Evolutionary conservation across 2,329 filamentous ascomycete species (phyloP).

Genomic region (Trichoderma sp.): DNA sequence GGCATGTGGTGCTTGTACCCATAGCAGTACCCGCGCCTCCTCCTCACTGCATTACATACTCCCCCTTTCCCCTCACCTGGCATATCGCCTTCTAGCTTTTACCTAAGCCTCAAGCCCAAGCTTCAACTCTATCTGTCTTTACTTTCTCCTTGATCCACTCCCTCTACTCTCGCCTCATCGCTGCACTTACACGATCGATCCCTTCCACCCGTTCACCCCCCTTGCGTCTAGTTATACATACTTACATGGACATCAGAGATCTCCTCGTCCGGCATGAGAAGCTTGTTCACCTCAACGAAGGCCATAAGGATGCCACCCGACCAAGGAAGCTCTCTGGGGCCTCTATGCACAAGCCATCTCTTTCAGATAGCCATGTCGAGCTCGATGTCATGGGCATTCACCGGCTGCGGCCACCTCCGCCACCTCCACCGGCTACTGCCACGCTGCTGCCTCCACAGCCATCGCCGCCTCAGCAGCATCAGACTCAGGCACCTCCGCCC

Average conservation of each 20-base stretch:
- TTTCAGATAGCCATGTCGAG: constrained; percentile 51
- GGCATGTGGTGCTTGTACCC: constrained; percentile 19
- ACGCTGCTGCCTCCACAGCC: constrained; percentile 24
- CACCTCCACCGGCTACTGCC: constrained; percentile 22
- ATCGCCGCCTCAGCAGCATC: constrained; percentile 25
- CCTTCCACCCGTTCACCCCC: background rate
- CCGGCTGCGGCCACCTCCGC: constrained; percentile 31
- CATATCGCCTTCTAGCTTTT: constrained; percentile 6
- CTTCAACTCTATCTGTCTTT: background rate
- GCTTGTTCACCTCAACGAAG: constrained; percentile 64
- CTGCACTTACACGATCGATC: constrained; percentile 2
- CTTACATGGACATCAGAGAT: constrained; percentile 66
- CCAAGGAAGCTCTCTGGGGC: constrained; percentile 54
- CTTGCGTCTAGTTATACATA: constrained; percentile 23
- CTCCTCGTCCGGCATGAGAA: constrained; percentile 65
- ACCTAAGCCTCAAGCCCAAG: constrained; percentile 17
- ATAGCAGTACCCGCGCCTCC: constrained; percentile 19
- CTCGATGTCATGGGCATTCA: constrained; percentile 50
- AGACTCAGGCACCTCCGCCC: constrained; percentile 24
- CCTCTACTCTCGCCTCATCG: background rate
- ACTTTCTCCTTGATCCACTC: constrained; percentile 11
- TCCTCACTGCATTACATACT: constrained; percentile 23
- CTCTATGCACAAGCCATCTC: constrained; percentile 47
- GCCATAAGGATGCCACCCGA: constrained; percentile 55
- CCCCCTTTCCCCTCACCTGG: constrained; percentile 14